Evolutionary conservation across 345 rosid species (phyloP).

Genomic region (Corymbia maculata): DNA sequence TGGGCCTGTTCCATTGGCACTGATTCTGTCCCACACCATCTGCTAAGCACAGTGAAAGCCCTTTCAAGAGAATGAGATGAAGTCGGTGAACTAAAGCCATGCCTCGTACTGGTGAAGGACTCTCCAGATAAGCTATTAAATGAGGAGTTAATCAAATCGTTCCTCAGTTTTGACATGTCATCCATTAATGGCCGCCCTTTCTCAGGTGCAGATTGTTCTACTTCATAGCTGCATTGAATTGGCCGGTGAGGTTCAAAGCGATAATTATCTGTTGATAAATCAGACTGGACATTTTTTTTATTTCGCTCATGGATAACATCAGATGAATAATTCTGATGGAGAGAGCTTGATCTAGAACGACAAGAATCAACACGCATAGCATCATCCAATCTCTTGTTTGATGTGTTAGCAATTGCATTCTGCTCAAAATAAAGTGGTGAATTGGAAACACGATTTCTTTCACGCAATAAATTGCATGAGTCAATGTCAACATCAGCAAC

Average conservation of each 20-base stretch:
- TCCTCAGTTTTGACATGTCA: conserved; percentile 5
- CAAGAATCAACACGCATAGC: conserved; percentile 4
- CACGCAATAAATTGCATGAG: conserved; percentile 18
- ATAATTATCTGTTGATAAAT: conserved; percentile 11
- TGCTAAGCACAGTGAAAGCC: conserved; percentile 7
- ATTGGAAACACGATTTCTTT: conserved; percentile 7
- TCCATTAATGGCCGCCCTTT: neutral
- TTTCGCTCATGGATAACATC: neutral
- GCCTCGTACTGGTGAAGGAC: conserved; percentile 21
- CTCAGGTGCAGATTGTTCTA: conserved; percentile 7
- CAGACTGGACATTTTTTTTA: conserved; percentile 2
- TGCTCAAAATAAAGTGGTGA: neutral
- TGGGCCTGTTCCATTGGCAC: conserved; percentile 13
- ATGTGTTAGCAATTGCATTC: neutral
- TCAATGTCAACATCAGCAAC: conserved; percentile 21
- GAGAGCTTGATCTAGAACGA: neutral
- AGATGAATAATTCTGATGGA: neutral
- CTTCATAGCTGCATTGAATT: conserved; percentile 12
- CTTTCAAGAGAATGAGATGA: conserved; percentile 24
- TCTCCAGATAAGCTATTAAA: conserved; percentile 23
- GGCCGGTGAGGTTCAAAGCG: conserved; percentile 7
- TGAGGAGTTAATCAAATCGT: conserved; percentile 17
- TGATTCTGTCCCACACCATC: conserved; percentile 6
- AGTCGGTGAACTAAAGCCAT: conserved; percentile 7
- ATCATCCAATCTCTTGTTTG: conserved; percentile 8